Conservation (phyloP, 2,329 filamentous ascomycete genomes). For the Trichoderma pleuroti region DNA sequence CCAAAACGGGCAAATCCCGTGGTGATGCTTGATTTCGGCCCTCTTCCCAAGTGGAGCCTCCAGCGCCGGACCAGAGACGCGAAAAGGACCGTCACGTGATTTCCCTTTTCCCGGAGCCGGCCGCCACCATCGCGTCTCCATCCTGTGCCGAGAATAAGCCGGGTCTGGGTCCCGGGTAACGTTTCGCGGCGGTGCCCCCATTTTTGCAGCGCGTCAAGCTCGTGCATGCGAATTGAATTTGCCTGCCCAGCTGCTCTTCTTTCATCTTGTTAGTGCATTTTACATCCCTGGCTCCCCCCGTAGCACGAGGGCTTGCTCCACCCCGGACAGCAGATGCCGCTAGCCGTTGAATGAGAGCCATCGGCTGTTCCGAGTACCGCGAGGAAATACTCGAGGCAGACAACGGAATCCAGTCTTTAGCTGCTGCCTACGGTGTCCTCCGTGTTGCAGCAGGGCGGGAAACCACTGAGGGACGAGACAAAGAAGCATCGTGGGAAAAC, state of each 20-base stretch:
- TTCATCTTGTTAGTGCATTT: neutral
- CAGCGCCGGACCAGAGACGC: neutral
- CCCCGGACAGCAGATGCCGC: constrained; percentile 8
- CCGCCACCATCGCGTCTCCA: neutral
- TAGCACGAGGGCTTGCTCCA: neutral
- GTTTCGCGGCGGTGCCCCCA: neutral
- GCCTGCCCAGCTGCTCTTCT: neutral
- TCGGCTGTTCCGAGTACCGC: constrained; percentile 7
- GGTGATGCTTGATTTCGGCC: neutral
- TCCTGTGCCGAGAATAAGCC: constrained; percentile 8
- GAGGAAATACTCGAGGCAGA: neutral
- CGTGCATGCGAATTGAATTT: neutral
- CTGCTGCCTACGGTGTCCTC: neutral
- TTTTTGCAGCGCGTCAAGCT: neutral
- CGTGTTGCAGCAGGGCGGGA: neutral
- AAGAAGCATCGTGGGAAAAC: neutral
- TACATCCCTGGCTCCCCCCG: neutral
- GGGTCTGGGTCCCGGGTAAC: neutral
- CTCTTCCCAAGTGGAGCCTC: neutral
- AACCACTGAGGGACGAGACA: neutral
- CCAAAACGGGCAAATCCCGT: neutral
- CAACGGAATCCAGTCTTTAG: neutral
- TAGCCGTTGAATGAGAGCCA: neutral
- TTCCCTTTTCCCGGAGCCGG: neutral
- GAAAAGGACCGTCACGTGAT: neutral